phyloP scores from a whole-genome alignment of 2,329 filamentous ascomycete genomes.

The Coniella lustricola region DNA sequence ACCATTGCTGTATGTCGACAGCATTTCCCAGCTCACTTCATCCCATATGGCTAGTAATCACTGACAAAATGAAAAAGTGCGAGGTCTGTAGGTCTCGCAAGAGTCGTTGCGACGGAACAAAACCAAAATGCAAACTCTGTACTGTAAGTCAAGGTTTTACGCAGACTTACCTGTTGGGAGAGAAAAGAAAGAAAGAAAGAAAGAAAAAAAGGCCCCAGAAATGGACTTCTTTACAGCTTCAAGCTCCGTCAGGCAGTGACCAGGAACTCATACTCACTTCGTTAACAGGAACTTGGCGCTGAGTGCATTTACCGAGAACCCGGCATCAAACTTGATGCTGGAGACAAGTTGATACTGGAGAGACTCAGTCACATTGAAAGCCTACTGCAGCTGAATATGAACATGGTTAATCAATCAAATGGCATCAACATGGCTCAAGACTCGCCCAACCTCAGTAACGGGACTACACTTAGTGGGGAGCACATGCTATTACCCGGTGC shows the following conservation, averaged over 20 bases:
- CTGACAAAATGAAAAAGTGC: conserved; percentile 44
- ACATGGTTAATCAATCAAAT: conserved; percentile 45
- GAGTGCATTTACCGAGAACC: conserved; percentile 82
- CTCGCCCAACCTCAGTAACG: conserved; percentile 59
- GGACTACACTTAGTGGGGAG: conserved; percentile 49
- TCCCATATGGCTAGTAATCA: not conserved
- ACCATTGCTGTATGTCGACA: conserved; percentile 54
- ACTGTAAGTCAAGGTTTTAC: too few species aligned
- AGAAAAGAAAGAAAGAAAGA: too few species aligned
- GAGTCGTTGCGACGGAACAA: conserved; percentile 69
- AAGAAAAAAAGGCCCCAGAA: too few species aligned
- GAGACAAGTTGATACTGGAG: conserved; percentile 79
- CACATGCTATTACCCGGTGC: conserved; percentile 41
- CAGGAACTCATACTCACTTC: too few species aligned
- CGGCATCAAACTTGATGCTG: conserved; percentile 79
- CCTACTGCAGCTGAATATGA: conserved; percentile 65
- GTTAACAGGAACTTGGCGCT: conserved; percentile 53
- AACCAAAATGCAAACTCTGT: conserved; percentile 80
- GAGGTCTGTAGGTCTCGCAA: conserved; percentile 77
- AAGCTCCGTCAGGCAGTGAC: too few species aligned
- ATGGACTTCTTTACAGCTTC: too few species aligned
- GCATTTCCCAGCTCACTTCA: not conserved
- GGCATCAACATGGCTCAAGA: conserved; percentile 51
- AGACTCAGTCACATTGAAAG: conserved; percentile 71
- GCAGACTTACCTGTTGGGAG: too few species aligned